A percentile compares a stretch with the other conserved stretches of the same genome.
Evolutionary conservation across 306 rosid genomes (phyloP).

Genomic region (Vigna hirtella): DNA sequence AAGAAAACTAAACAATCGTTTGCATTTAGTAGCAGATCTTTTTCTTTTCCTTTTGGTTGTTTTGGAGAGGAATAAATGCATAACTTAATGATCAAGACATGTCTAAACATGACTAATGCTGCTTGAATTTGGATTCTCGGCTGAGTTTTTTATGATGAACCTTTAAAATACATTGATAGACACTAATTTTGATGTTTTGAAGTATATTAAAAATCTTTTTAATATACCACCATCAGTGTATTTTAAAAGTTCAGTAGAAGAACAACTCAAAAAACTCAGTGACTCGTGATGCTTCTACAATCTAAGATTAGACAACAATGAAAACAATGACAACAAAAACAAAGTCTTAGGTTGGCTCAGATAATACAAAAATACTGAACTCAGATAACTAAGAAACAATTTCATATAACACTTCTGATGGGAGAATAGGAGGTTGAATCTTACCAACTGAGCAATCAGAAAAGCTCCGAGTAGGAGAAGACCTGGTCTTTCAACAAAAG

Average conservation of each 20-base stretch:
- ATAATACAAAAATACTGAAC: background rate
- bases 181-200: too few relatives aligned
- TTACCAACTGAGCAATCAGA: constrained; percentile 83
- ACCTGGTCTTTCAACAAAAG: constrained; percentile 85
- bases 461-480: constrained; percentile 82
- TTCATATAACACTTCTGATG: background rate
- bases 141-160: too few relatives aligned
- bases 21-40: background rate
- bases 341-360: background rate
- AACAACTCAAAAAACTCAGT: too few relatives aligned
- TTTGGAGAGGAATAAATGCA: constrained; percentile 21
- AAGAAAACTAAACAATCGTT: background rate
- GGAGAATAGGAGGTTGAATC: constrained; percentile 31
- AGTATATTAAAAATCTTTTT: too few relatives aligned
- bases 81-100: constrained; percentile 18
- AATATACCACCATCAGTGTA: too few relatives aligned
- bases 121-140: too few relatives aligned
- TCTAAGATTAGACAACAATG: background rate
- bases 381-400: background rate
- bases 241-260: too few relatives aligned
- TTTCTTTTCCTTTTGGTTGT: background rate
- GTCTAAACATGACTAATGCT: background rate
- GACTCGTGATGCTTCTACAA: background rate
- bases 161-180: too few relatives aligned
- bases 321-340: background rate